A percentile compares a stretch with the other conserved stretches of the same genome.
These are phyloP conservation scores for Hamamelis virginiana DNA, from an alignment of 164 flowering plant species.

Conservation along the genomic window DNA sequence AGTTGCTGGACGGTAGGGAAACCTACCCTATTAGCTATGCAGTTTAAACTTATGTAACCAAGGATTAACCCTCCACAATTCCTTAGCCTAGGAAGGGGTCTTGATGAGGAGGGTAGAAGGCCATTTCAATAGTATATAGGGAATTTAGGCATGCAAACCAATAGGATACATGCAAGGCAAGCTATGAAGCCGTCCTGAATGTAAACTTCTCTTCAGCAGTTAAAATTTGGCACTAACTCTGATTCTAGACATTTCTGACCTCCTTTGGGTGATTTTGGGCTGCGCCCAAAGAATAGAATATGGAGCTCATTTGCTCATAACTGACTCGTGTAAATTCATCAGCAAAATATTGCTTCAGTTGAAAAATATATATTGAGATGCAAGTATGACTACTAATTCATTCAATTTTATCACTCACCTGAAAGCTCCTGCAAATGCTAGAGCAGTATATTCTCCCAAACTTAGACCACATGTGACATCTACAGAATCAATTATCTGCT, in stretches of 20 bases:
- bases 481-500: conserved; percentile 87
- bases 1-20: not conserved
- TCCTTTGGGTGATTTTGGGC: no score
- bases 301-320: no score
- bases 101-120: not conserved
- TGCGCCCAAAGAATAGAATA: no score
- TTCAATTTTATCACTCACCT: conserved; percentile 41
- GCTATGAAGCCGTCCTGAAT: no score
- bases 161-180: no score
- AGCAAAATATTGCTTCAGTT: no score
- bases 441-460: conserved; percentile 98
- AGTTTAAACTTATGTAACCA: not conserved
- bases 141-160: not conserved
- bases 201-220: no score
- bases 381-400: not conserved
- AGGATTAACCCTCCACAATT: not conserved
- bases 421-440: conserved; percentile 98
- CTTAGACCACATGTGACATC: conserved; percentile 99
- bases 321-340: no score
- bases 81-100: no score
- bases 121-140: not conserved
- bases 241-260: no score
- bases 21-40: not conserved
- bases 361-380: not conserved
- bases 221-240: no score